phyloP scores from a whole-genome alignment of 345 rosid genomes.

The Lepidium didymum region DNA sequence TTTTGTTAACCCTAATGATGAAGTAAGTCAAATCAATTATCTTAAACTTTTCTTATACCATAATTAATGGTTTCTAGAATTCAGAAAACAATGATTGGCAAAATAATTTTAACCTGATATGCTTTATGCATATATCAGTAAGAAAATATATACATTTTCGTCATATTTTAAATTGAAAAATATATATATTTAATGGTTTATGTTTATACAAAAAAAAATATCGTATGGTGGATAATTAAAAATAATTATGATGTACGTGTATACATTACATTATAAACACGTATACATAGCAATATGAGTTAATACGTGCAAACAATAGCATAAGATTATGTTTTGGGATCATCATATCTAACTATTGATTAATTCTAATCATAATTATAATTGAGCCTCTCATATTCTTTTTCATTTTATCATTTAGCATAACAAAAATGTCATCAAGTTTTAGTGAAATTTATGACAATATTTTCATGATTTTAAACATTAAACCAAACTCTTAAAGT shows the following conservation, averaged over 20 bases:
- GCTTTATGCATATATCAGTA: not conserved
- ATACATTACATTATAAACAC: not conserved
- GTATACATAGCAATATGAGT: not conserved
- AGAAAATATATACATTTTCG: not conserved
- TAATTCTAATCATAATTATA: no score
- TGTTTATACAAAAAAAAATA: no score
- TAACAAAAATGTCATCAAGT: not conserved
- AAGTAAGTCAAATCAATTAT: not conserved
- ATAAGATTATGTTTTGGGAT: constrained; percentile 19
- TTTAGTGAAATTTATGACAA: not conserved
- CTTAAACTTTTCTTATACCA: not conserved
- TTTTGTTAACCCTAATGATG: not conserved
- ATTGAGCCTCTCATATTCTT: not conserved
- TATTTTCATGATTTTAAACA: not conserved
- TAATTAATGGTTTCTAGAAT: not conserved
- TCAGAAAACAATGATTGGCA: not conserved
- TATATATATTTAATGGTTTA: no score
- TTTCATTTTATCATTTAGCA: not conserved
- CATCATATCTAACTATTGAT: not conserved
- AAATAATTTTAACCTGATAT: not conserved
- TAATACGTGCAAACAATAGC: constrained; percentile 28
- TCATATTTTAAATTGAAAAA: no score
- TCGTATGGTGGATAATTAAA: not conserved
- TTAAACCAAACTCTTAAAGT: not conserved
- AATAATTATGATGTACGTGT: constrained; percentile 16